Evolutionary conservation across 192 early-diverging fungal genomes (phyloP).

Genomic region (Backusella macrospora): DNA sequence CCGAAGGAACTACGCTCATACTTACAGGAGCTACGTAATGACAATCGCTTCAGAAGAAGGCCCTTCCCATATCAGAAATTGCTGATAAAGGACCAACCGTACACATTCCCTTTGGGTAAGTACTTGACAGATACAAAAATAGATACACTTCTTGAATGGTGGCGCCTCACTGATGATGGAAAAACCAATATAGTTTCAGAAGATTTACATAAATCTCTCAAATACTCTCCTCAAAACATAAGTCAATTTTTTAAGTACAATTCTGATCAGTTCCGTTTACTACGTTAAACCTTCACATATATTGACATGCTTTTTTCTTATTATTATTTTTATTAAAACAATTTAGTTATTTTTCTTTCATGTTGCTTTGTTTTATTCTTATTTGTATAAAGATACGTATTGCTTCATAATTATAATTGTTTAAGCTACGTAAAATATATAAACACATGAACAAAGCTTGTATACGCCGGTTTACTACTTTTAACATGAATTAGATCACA

Average conservation of each 20-base stretch:
- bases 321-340: neutral
- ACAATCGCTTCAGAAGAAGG: conserved; percentile 19
- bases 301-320: neutral
- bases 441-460: conserved; percentile 6
- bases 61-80: neutral
- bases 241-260: conserved; percentile 8
- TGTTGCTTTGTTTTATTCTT: neutral
- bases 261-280: conserved; percentile 14
- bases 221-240: neutral
- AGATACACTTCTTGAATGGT: conserved; percentile 3
- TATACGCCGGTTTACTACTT: neutral
- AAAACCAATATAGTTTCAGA: neutral
- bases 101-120: conserved; percentile 6
- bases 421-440: neutral
- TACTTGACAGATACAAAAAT: conserved; percentile 11
- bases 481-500: neutral
- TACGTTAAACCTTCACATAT: neutral
- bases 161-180: neutral
- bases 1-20: neutral
- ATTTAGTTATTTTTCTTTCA: neutral
- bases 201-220: neutral
- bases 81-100: neutral
- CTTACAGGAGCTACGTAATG: neutral
- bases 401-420: neutral
- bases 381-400: neutral